Conservation (phyloP, 495 filamentous ascomycete species). For the Penicillium argentinense region DNA sequence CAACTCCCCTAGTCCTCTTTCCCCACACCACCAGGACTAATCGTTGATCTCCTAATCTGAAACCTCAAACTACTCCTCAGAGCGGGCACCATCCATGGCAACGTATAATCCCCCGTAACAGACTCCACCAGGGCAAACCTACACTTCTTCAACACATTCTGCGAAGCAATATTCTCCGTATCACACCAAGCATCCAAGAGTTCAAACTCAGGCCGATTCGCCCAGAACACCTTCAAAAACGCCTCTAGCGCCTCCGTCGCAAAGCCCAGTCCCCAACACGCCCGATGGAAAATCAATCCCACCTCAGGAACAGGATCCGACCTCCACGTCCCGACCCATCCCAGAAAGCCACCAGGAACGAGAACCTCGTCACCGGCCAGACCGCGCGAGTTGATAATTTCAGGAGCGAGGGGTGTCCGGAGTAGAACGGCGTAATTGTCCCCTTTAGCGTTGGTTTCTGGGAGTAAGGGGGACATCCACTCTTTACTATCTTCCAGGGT, state of each 20-base stretch:
- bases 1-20: neutral
- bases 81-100: conserved; percentile 21
- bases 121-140: conserved; percentile 20
- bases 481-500: conserved; percentile 15
- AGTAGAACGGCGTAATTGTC: conserved; percentile 23
- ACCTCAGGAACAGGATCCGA: conserved; percentile 22
- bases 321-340: conserved; percentile 14
- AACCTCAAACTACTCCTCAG: conserved; percentile 9
- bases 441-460: conserved; percentile 12
- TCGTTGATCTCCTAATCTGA: neutral
- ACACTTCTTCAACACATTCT: conserved; percentile 20
- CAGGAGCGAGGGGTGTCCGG: neutral
- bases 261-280: conserved; percentile 30
- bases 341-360: conserved; percentile 5
- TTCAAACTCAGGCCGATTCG: conserved; percentile 18
- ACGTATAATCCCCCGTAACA: conserved; percentile 15
- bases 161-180: conserved; percentile 17
- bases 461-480: conserved; percentile 18
- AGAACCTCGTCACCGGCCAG: neutral
- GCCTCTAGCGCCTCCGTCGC: conserved; percentile 30
- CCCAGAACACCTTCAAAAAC: conserved; percentile 29
- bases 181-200: conserved; percentile 15
- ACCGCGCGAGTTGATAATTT: neutral
- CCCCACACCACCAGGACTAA: neutral
- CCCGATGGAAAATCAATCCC: conserved; percentile 29